phyloP scores from a whole-genome alignment of 371 early-diverging fungal genomes.

The Mortierella sp. region DNA sequence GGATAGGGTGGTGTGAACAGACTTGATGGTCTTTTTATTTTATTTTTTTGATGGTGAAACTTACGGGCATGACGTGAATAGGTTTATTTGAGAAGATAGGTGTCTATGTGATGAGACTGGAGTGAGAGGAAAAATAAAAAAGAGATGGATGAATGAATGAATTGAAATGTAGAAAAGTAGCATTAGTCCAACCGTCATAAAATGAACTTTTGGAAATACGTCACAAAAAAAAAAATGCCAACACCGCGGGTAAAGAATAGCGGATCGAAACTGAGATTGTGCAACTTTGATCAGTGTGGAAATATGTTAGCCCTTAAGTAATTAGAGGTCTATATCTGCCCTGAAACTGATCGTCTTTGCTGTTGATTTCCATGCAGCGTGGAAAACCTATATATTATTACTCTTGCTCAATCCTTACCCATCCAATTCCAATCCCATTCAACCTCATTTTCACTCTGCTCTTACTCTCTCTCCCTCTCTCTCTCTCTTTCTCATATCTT shows the following conservation, averaged over 20 bases:
- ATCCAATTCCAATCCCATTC: neutral
- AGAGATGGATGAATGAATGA: neutral
- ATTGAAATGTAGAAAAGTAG: too few species aligned
- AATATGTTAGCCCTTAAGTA: too few species aligned
- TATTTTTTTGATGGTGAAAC: neutral
- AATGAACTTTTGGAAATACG: neutral
- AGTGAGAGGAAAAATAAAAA: neutral
- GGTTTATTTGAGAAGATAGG: neutral
- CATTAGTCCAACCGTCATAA: too few species aligned
- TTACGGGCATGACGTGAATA: constrained; percentile 34
- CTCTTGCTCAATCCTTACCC: neutral
- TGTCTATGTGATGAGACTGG: neutral
- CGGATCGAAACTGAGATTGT: too few species aligned
- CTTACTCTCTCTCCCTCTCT: neutral
- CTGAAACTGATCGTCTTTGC: too few species aligned
- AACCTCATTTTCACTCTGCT: neutral
- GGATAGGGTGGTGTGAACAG: neutral
- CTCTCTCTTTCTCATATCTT: neutral
- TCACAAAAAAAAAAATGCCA: neutral
- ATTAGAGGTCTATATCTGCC: too few species aligned
- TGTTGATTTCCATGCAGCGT: too few species aligned
- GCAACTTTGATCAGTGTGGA: too few species aligned
- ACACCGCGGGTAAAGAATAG: too few species aligned
- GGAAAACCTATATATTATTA: neutral
- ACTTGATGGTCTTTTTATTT: neutral